A percentile compares a stretch with the other conserved stretches of the same genome.
Conservation (phyloP, 805 yeast genomes). For the Isabelozyma rhagii region DNA sequence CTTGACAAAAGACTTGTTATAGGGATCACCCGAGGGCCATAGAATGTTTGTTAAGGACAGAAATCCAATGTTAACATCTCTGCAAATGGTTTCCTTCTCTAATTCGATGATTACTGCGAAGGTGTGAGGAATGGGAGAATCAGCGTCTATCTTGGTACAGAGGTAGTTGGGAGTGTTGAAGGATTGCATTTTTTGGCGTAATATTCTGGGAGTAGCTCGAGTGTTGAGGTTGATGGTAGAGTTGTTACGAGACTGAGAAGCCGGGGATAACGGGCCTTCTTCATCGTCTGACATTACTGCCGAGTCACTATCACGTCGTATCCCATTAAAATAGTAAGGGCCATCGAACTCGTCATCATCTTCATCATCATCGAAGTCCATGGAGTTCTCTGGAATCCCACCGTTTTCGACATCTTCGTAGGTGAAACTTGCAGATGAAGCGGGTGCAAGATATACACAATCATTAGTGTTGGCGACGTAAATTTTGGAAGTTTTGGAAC, state of each 20-base stretch:
- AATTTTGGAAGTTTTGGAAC: slow-evolving; percentile 25
- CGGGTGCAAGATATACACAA: slow-evolving; percentile 38
- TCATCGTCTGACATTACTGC: slow-evolving; percentile 10
- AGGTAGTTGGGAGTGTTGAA: slow-evolving; percentile 35
- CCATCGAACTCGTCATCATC: not conserved
- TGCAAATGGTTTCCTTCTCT: slow-evolving; percentile 34
- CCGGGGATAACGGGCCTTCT: slow-evolving; percentile 2
- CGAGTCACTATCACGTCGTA: slow-evolving; percentile 4
- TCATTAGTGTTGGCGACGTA: slow-evolving; percentile 39
- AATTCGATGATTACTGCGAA: slow-evolving; percentile 50
- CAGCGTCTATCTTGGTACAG: slow-evolving; percentile 34
- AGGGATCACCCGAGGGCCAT: slow-evolving; percentile 57
- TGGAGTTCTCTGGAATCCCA: slow-evolving; percentile 14
- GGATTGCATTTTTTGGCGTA: slow-evolving; percentile 16
- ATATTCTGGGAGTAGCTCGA: slow-evolving; percentile 5
- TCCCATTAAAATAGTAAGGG: not conserved
- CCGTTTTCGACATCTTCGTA: slow-evolving; percentile 44
- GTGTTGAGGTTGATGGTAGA: slow-evolving; percentile 7
- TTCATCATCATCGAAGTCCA: slow-evolving; percentile 5
- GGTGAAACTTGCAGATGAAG: slow-evolving; percentile 36
- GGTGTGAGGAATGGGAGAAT: slow-evolving; percentile 47
- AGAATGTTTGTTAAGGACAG: slow-evolving; percentile 41
- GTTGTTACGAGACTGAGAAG: slow-evolving; percentile 1
- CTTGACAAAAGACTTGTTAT: slow-evolving; percentile 37
- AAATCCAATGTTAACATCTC: slow-evolving; percentile 40